Evolutionary conservation across 73 alveolate species (phyloP).

Genomic region (Chromera velia): DNA sequence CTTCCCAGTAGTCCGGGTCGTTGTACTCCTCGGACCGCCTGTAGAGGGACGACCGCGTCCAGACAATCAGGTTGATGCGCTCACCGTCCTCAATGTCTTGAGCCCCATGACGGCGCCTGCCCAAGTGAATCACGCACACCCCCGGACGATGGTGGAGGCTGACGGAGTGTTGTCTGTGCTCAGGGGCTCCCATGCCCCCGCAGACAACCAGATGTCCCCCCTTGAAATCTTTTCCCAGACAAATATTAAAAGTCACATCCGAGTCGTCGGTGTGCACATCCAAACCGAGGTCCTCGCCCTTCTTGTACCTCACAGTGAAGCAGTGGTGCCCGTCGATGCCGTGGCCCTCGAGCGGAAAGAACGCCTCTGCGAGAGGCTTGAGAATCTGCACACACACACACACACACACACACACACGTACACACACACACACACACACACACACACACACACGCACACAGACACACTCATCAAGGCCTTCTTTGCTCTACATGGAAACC

Average conservation of each 20-base stretch:
- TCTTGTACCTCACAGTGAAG: conserved; percentile 16
- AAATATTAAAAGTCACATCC: conserved; percentile 33
- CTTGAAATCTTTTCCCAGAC: conserved; percentile 36
- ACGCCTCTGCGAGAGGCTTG: neutral
- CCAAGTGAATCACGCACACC: conserved; percentile 30
- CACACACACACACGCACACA: too few relatives aligned
- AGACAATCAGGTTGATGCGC: conserved; percentile 38
- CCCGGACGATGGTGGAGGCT: conserved; percentile 24
- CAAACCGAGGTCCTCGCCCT: neutral
- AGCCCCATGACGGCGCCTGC: conserved; percentile 45
- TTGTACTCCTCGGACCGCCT: conserved; percentile 20
- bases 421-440: too few relatives aligned
- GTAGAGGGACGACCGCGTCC: conserved; percentile 24
- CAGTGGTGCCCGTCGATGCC: conserved; percentile 39
- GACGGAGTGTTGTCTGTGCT: conserved; percentile 29
- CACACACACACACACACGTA: too few relatives aligned
- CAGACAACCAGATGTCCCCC: conserved; percentile 3
- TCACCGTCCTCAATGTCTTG: conserved; percentile 32
- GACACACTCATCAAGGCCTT: too few relatives aligned
- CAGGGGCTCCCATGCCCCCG: conserved; percentile 9
- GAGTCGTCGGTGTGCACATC: conserved; percentile 43
- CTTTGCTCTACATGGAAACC: too few relatives aligned
- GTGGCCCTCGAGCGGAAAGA: conserved; percentile 18
- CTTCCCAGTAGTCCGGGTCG: conserved; percentile 18
- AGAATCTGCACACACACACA: too few relatives aligned